Base-by-base conservation (phyloP, 2,329 filamentous ascomycete species). In the Fusarium siculi region DNA sequence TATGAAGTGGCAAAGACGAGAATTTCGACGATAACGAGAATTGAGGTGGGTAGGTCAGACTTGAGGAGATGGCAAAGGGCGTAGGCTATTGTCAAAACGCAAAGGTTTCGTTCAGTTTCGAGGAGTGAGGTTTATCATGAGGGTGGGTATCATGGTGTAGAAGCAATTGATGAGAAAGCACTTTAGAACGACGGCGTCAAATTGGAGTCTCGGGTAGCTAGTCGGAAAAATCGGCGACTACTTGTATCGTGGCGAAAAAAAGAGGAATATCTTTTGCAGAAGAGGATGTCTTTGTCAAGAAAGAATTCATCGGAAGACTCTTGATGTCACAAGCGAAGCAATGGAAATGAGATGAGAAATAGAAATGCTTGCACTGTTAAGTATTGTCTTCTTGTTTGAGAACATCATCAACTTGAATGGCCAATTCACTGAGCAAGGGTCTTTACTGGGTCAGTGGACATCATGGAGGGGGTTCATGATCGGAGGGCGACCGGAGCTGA, bases 101-200 rank as follows among this genome's bases (percentile, higher is more conserved):
- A 25, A 59, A 50, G 42, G 44, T 42, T 65, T 60, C 16, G 44
- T 54, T 56, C 44, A 68, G 60, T 73, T 74, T 79, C 65, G 62
- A 68, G 78, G 63, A 66, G 80, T 79, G 77, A 81, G 79, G 79
- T 75, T 79, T 78, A 80, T 83, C 83, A 81, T 80, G 80, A 86
- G 88, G 85, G 86, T 86, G 87, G 86, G 85, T 86, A 84, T 87
- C 88, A 89, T 89, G 80, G 84, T 82, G 83, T 85, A 82, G 77
- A 79, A 80, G 80, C 50, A 81, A 81, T 68, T 63, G 80, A 82
- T 60, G 74, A 72, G 70, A 80, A 83, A 47, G 58, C 79, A 79
- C 87, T 87, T 85, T 87, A 89, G 74, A 85, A 85, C 85, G 69
- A 83, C 83, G 70, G 82, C 66, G 75, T 80, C 77, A 71, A 70